Evolutionary conservation across 2,329 filamentous ascomycete genomes (phyloP).

Genomic region (Tolypocladium tundrense): DNA sequence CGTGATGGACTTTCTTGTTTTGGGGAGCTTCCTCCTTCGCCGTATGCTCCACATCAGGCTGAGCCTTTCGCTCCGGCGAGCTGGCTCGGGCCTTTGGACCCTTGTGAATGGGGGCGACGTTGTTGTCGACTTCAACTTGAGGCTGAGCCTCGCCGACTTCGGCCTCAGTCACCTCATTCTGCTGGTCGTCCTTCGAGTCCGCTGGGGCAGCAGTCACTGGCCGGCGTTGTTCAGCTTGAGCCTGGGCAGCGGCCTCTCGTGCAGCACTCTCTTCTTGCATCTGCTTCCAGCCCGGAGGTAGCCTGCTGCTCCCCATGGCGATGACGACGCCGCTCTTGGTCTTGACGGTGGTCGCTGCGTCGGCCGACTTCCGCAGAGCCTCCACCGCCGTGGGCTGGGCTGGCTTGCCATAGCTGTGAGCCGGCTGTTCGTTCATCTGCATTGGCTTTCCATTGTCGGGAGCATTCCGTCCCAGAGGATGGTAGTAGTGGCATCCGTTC

Average conservation of each 20-base stretch:
- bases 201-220: not conserved
- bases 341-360: slow-evolving; percentile 9
- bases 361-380: slow-evolving; percentile 17
- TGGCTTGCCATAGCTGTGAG: not conserved
- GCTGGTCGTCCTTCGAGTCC: not conserved
- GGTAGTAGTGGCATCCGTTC: slow-evolving; percentile 16
- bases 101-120: not conserved
- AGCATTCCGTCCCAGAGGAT: slow-evolving; percentile 3
- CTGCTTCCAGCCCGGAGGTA: not conserved
- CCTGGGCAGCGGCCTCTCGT: not conserved
- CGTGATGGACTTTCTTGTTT: not conserved
- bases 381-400: slow-evolving; percentile 4
- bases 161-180: no score
- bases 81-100: not conserved
- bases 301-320: slow-evolving; percentile 8
- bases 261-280: not conserved
- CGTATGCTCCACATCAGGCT: not conserved
- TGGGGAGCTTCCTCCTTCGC: not conserved
- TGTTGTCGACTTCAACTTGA: not conserved
- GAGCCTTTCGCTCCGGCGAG: not conserved
- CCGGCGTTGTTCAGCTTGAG: not conserved
- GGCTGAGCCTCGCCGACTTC: not conserved
- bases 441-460: not conserved
- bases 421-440: not conserved
- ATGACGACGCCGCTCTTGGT: slow-evolving; percentile 5